phyloP scores from a whole-genome alignment of 2,329 filamentous ascomycete species.

The Bertia moriformis region DNA sequence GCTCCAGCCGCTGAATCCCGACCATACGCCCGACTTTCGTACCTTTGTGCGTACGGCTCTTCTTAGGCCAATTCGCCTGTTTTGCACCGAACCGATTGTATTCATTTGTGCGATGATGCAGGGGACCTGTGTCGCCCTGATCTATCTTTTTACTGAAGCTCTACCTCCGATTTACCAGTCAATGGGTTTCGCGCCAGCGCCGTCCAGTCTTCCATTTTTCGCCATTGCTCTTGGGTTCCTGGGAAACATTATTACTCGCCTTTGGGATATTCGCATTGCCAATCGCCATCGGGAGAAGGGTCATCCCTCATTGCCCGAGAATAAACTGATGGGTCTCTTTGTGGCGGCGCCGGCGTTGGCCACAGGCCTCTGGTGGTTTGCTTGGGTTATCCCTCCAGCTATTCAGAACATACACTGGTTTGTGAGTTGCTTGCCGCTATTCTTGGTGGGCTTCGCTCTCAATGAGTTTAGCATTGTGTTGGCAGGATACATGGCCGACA shows the following conservation, averaged over 20 bases:
- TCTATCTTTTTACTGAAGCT: slow-evolving; percentile 31
- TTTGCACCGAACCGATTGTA: slow-evolving; percentile 30
- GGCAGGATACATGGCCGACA: not conserved
- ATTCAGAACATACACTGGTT: not conserved
- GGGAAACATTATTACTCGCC: slow-evolving; percentile 23
- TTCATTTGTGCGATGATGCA: slow-evolving; percentile 24
- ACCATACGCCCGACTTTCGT: slow-evolving; percentile 17
- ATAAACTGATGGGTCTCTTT: not conserved
- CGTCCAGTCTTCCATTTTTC: slow-evolving; percentile 23
- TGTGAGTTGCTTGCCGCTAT: not conserved
- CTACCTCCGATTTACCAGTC: slow-evolving; percentile 21
- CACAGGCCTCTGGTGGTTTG: not conserved
- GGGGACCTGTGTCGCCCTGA: slow-evolving; percentile 24
- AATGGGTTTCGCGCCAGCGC: slow-evolving; percentile 14
- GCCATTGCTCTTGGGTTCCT: slow-evolving; percentile 21
- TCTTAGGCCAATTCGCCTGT: slow-evolving; percentile 21
- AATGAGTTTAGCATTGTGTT: not conserved
- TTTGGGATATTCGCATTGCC: slow-evolving; percentile 16
- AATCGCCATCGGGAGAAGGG: not conserved
- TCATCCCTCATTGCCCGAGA: not conserved
- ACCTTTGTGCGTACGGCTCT: slow-evolving; percentile 22
- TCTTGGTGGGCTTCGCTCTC: not conserved
- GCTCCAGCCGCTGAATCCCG: slow-evolving; percentile 16
- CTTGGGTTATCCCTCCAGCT: not conserved
- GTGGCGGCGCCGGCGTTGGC: not conserved